Evolutionary conservation across 2,329 filamentous ascomycete genomes (phyloP).

Genomic region (Taxawa tesnikishii): DNA sequence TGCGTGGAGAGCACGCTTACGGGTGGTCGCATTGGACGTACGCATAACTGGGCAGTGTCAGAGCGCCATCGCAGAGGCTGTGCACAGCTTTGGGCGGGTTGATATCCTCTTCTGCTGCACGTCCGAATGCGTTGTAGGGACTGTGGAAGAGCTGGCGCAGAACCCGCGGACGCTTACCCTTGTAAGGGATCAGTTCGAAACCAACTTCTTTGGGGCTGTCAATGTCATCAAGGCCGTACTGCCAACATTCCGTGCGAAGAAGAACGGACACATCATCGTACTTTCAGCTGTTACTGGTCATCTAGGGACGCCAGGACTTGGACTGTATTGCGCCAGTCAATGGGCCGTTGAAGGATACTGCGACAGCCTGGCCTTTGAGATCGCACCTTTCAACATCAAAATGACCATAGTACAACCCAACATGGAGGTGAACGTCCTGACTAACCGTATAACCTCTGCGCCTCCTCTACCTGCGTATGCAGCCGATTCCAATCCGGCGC

Average conservation of each 20-base stretch:
- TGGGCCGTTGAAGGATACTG: constrained; percentile 96
- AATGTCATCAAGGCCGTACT: constrained; percentile 88
- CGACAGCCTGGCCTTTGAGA: constrained; percentile 87
- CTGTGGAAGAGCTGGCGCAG: constrained; percentile 78
- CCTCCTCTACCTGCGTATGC: constrained; percentile 63
- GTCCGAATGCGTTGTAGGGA: constrained; percentile 79
- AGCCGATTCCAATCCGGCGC: constrained; percentile 59
- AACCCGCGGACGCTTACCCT: constrained; percentile 61
- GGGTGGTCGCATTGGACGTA: constrained; percentile 46
- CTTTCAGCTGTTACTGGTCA: constrained; percentile 85
- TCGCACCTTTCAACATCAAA: constrained; percentile 90
- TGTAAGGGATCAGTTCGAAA: constrained; percentile 84
- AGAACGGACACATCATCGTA: constrained; percentile 80
- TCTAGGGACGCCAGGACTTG: constrained; percentile 81
- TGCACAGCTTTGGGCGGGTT: constrained; percentile 71
- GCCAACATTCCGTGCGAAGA: constrained; percentile 65
- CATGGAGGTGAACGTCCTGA: constrained; percentile 80
- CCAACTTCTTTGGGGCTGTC: constrained; percentile 88
- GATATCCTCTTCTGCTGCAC: constrained; percentile 87
- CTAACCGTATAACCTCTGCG: constrained; percentile 74
- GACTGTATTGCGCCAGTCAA: constrained; percentile 82
- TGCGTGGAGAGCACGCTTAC: constrained; percentile 70
- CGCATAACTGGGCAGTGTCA: constrained; percentile 60
- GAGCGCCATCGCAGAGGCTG: constrained; percentile 74
- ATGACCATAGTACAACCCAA: constrained; percentile 92